Conservation (phyloP, 768 basidiomycete genomes). For the Pisolithus tinctorius region DNA sequence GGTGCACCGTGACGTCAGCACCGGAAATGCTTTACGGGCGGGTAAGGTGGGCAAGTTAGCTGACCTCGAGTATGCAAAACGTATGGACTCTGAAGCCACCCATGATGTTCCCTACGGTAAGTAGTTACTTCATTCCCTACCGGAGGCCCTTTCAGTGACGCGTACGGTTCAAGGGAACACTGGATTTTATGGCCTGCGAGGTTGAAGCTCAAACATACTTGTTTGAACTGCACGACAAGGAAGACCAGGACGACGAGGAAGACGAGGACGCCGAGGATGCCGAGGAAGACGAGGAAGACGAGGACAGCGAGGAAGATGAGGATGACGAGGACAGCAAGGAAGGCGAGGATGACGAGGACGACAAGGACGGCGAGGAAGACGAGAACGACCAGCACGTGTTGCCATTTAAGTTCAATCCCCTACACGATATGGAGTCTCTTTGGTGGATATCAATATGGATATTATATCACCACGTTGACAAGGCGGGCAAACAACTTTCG, state of each 20-base stretch:
- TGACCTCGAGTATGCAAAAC: not conserved
- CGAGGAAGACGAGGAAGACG: no score
- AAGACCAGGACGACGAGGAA: no score
- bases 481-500: not conserved
- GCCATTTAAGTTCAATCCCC: not conserved
- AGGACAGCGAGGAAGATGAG: no score
- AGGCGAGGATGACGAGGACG: no score
- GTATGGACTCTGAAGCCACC: not conserved
- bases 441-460: not conserved
- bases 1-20: not conserved
- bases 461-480: not conserved
- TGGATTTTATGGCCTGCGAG: not conserved
- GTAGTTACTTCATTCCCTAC: not conserved
- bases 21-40: not conserved
- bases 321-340: no score
- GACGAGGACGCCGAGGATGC: no score
- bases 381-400: no score
- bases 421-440: not conserved
- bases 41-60: not conserved
- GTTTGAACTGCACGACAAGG: not conserved
- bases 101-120: not conserved
- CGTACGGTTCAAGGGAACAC: not conserved
- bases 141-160: not conserved
- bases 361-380: no score
- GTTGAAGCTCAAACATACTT: not conserved